Percentiles rank a stretch among this genome's conserved stretches.
Evolutionary conservation across 2,329 filamentous ascomycete genomes (phyloP).

Genomic region (Trichoderma afroharzianum): DNA sequence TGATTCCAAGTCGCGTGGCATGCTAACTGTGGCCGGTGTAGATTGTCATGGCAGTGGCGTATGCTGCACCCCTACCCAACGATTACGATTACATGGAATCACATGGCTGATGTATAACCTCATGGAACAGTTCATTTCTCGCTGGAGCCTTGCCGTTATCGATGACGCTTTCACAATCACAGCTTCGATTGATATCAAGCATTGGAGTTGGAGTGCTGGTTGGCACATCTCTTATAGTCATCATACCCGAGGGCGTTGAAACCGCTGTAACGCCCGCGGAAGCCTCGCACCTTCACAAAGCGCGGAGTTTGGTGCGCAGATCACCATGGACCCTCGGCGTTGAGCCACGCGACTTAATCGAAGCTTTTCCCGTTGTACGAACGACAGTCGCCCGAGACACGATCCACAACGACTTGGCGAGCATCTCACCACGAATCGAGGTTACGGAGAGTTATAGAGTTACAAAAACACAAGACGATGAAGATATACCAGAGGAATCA

Average conservation of each 20-base stretch:
- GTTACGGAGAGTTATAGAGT: neutral
- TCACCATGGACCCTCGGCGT: conserved; percentile 30
- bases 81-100: neutral
- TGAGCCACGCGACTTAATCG: conserved; percentile 25
- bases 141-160: conserved; percentile 88
- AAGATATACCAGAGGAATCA: conserved; percentile 17
- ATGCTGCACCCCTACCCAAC: conserved; percentile 29
- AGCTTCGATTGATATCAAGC: conserved; percentile 84
- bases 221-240: conserved; percentile 91
- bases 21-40: conserved; percentile 24
- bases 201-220: conserved; percentile 92
- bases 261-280: conserved; percentile 66
- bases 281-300: conserved; percentile 36
- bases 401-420: neutral
- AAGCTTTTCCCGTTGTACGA: conserved; percentile 23
- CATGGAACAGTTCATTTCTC: conserved; percentile 72
- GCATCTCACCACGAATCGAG: conserved; percentile 3
- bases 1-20: neutral
- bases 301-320: conserved; percentile 32
- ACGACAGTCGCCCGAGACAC: neutral
- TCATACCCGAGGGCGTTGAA: conserved; percentile 94
- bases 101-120: neutral
- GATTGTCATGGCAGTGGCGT: conserved; percentile 59
- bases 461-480: neutral
- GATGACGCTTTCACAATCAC: conserved; percentile 80